Base-by-base conservation (phyloP, 2,329 filamentous ascomycete genomes). In the Phialemonium atrogriseum region DNA sequence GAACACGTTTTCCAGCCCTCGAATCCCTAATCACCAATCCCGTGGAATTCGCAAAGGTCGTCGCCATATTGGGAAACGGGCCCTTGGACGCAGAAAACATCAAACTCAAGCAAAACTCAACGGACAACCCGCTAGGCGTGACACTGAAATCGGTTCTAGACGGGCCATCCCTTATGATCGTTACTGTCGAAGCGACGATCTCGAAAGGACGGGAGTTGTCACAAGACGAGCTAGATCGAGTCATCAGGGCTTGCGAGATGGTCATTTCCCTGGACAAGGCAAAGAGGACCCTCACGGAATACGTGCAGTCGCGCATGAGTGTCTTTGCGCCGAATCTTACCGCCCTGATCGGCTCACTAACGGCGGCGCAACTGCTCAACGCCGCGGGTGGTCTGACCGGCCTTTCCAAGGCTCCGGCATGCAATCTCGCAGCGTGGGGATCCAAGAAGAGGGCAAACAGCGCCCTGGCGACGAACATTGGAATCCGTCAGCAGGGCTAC, bases 251-350 rank as follows among this genome's bases (percentile, higher is more conserved):
- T 7, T 95, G 88, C 58, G 77, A 87, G 42, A 91, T 93, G 76
- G 81, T 85, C 8, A 68, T 96, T n/a, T 73, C 79, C 22, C 76
- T 98, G 8, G 86, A 96, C 54, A 78, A 72, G 43, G 87, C 89
- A 17, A 95, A 95, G 58, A 80, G 74, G 39, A 83, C 79, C 1
- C 70, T 98, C 33, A 94, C 85, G 2, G 82, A 91, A 52, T 98
- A 94, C 50, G 91, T 98, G 11, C 85, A 95, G 59, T 95, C 89
- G 21, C 84, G 91, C 39, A 96, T 98, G 85, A 91, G 83, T 44
- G 70, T 94, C 20, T 96, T 96, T 52, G 91, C 91, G 5, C 91
- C 91, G 0, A 98, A 98, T 48, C 62, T 96, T 33, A 94, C 91
- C 1, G 80, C 78, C 2, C 73, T 98, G 12, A 84, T 98, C 36